phyloP scores from a whole-genome alignment of 2,329 filamentous ascomycete species.

The Fusarium circinatum region DNA sequence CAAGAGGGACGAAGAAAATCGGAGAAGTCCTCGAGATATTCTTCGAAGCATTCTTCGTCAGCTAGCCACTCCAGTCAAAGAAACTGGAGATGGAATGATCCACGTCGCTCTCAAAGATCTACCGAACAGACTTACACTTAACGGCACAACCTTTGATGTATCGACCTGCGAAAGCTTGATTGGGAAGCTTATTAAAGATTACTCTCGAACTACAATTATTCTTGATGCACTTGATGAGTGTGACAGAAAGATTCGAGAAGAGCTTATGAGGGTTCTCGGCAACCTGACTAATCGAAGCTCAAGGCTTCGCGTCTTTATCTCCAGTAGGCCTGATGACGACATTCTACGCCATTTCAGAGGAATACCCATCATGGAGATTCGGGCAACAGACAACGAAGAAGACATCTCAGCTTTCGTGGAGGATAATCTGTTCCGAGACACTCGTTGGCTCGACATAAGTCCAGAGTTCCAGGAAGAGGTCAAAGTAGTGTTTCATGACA shows the following conservation, averaged over 20 bases:
- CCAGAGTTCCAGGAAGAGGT: rapidly evolving
- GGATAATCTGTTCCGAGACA: rapidly evolving
- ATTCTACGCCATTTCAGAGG: rapidly evolving
- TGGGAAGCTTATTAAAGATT: rapidly evolving
- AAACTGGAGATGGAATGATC: rapidly evolving
- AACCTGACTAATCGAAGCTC: rapidly evolving
- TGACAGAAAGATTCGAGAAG: neutral
- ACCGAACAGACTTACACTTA: rapidly evolving
- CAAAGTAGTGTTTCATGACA: rapidly evolving
- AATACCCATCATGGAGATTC: rapidly evolving
- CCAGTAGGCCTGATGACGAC: rapidly evolving
- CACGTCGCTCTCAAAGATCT: rapidly evolving
- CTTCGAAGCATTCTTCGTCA: neutral
- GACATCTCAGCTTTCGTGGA: rapidly evolving
- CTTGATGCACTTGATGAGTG: neutral
- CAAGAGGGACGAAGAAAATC: neutral
- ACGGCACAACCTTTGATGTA: rapidly evolving
- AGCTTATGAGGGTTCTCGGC: rapidly evolving
- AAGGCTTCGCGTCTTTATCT: rapidly evolving
- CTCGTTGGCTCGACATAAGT: rapidly evolving
- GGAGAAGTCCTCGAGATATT: rapidly evolving
- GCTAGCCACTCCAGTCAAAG: rapidly evolving
- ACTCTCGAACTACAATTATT: rapidly evolving
- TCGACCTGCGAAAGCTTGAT: rapidly evolving
- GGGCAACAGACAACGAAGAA: rapidly evolving